Evolutionary conservation across 306 rosid species (phyloP).

Genomic region (Pyrus bretschneideri): DNA sequence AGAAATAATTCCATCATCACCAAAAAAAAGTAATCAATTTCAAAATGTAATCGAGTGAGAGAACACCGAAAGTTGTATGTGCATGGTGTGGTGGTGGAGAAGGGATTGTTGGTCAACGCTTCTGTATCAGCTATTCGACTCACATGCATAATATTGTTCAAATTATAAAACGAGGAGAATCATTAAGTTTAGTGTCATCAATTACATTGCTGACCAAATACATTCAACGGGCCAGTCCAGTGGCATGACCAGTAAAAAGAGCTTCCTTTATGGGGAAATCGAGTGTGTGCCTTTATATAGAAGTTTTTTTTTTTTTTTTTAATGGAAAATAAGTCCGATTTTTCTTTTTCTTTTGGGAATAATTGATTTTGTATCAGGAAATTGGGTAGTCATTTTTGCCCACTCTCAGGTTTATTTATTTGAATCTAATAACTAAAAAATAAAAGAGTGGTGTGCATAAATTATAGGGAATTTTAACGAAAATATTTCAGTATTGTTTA

Average conservation of each 20-base stretch:
- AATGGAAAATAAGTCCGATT: too few relatives aligned
- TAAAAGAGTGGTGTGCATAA: too few relatives aligned
- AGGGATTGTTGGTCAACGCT: background rate
- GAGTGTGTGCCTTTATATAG: background rate
- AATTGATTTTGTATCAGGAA: too few relatives aligned
- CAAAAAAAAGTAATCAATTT: background rate
- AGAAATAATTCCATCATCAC: conserved; percentile 25
- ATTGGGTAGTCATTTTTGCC: too few relatives aligned
- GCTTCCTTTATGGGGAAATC: background rate
- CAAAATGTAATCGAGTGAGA: conserved; percentile 36
- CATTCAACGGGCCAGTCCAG: background rate
- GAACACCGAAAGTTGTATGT: conserved; percentile 47
- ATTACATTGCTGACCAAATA: background rate
- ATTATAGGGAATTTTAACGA: too few relatives aligned
- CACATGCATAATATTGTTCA: background rate
- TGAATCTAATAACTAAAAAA: too few relatives aligned
- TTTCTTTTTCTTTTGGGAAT: too few relatives aligned
- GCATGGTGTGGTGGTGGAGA: conserved; percentile 1
- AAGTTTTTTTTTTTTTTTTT: too few relatives aligned
- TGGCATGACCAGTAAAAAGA: background rate
- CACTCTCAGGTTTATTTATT: too few relatives aligned
- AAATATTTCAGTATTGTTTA: too few relatives aligned
- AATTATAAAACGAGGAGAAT: background rate
- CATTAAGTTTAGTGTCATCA: background rate
- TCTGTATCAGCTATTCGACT: background rate